Evolutionary conservation across 768 basidiomycete genomes (phyloP).

Genomic region (Imleria badia): DNA sequence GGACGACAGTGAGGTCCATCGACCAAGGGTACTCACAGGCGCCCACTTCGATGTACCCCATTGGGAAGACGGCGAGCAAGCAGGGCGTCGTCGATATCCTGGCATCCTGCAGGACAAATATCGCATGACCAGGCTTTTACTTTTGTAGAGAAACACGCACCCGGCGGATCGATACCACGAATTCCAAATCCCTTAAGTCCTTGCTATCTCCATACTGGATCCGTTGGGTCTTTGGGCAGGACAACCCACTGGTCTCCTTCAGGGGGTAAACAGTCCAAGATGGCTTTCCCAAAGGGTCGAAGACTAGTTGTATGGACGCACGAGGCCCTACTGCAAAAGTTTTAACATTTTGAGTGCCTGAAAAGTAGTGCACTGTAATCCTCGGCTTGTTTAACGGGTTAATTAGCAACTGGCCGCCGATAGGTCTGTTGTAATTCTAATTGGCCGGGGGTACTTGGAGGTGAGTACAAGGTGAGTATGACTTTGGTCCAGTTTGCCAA

Average conservation of each 20-base stretch:
- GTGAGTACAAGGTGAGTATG: too few relatives aligned
- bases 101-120: too few relatives aligned
- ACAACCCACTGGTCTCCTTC: slow-evolving; percentile 95
- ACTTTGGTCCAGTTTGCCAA: too few relatives aligned
- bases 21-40: slow-evolving; percentile 71
- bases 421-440: too few relatives aligned
- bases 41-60: slow-evolving; percentile 94
- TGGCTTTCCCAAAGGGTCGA: slow-evolving; percentile 95
- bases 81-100: slow-evolving; percentile 97
- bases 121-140: too few relatives aligned
- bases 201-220: slow-evolving; percentile 73
- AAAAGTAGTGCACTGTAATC: too few relatives aligned
- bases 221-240: slow-evolving; percentile 60
- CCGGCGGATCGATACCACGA: slow-evolving; percentile 97
- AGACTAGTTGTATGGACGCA: too few relatives aligned
- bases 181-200: slow-evolving; percentile 85
- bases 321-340: too few relatives aligned
- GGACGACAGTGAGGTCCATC: slow-evolving; percentile 39
- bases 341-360: too few relatives aligned
- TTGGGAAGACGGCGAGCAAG: slow-evolving; percentile 87
- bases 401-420: too few relatives aligned
- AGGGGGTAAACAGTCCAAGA: slow-evolving; percentile 83
- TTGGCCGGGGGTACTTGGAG: too few relatives aligned
- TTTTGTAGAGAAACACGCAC: slow-evolving; percentile 45
- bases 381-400: too few relatives aligned